Evolutionary conservation across 2,329 filamentous ascomycete genomes (phyloP), one percentile per base, ranked within the genome.

Genomic region (Tolypocladium guangdongense): DNA sequence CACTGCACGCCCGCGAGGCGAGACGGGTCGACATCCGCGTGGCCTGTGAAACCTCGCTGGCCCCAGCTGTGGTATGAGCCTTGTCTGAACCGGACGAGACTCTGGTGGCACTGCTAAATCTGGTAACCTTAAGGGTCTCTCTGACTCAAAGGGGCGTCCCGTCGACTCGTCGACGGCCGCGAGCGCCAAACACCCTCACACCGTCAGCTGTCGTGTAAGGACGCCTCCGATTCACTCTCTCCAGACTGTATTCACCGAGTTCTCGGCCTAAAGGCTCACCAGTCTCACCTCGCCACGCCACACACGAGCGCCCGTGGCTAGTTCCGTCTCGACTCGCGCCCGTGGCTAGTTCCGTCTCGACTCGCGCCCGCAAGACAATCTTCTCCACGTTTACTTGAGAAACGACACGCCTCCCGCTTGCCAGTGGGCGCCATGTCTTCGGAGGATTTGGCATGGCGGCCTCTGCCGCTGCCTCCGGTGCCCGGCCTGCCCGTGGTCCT

Each of bases 401-500:
- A 20, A 33, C 43, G 27, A 7, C 12, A 20, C 7, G 10, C 30
- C 11, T 33, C 43, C 20, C 38, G 12, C 27, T 35, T 27, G 22
- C 24, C 24, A 18, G 5, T 20, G 12, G 36, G 12, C 33, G 22
- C 36, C 20, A 50, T 50, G 48, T 24, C 41, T 16, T 36, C 49
- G 18, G 22, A 10, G 20, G 16, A 39, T 32, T n/a, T 39, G n/a
- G 4, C 52, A 14, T 82, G 79, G 79, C 69, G 71, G 50, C 72
- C 72, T 35, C 67, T 82, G 55, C 76, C 77, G 41, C 63, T 74
- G 36, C 55, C 66, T 18, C 50, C 60, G 22, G 72, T 72, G 37
- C 62, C 68, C 14, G 67, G 68, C 20, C 59, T 83, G 7, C 86
- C 86, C 12, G 72, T 77, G 38, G 74, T 91, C 8, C 73, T 91